phyloP scores from a whole-genome alignment of 2,329 filamentous ascomycete genomes.

The Harringtonia aguacate region DNA sequence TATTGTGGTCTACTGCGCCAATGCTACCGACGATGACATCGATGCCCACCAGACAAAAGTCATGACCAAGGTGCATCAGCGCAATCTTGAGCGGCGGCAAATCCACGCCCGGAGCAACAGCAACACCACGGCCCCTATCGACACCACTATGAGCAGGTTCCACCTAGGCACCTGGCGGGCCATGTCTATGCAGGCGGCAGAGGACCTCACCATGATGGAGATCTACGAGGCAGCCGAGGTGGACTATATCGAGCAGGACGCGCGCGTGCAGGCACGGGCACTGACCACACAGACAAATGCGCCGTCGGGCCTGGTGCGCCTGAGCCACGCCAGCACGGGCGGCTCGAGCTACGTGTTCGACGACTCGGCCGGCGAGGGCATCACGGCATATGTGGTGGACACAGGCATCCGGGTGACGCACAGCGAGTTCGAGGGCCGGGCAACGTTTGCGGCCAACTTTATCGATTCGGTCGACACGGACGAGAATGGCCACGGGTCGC shows the following conservation, averaged over 20 bases:
- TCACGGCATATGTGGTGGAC: conserved; percentile 54
- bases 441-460: conserved; percentile 41
- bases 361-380: conserved; percentile 38
- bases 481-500: conserved; percentile 52
- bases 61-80: conserved; percentile 39
- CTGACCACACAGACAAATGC: conserved; percentile 41
- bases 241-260: conserved; percentile 33
- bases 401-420: conserved; percentile 51
- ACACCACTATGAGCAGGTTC: conserved; percentile 28
- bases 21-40: conserved; percentile 36
- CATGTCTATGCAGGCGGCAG: conserved; percentile 28
- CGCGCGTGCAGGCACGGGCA: conserved; percentile 26
- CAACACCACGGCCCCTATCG: background rate
- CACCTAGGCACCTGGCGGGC: conserved; percentile 40
- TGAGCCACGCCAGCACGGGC: conserved; percentile 31
- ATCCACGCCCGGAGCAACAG: conserved; percentile 23
- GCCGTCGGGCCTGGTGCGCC: conserved; percentile 39
- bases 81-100: conserved; percentile 32
- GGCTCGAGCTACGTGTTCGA: conserved; percentile 38
- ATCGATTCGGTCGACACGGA: conserved; percentile 38
- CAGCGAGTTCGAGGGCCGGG: conserved; percentile 44
- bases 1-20: conserved; percentile 55
- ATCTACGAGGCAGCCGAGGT: conserved; percentile 36
- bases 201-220: conserved; percentile 22
- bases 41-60: conserved; percentile 36